Conservation (phyloP, 2,329 filamentous ascomycete genomes). For the Xylaria sp. region DNA sequence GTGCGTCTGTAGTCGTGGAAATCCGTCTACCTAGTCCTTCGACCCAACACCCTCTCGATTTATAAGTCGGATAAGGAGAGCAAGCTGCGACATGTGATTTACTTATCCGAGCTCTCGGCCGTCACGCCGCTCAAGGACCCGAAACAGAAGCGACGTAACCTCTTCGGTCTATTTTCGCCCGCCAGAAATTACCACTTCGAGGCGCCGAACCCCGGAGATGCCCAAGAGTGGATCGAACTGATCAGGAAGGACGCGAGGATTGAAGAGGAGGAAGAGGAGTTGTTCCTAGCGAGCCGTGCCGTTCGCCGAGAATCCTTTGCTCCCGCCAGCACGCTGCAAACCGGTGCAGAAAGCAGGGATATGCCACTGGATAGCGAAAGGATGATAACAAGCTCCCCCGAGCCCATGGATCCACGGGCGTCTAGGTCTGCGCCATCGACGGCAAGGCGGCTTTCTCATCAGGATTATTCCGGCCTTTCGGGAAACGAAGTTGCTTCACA, state of each 20-base stretch:
- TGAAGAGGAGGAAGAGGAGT: slow-evolving; percentile 85
- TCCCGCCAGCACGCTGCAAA: slow-evolving; percentile 32
- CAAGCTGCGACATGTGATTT: slow-evolving; percentile 85
- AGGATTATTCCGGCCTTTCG: slow-evolving; percentile 66
- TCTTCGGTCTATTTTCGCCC: slow-evolving; percentile 91
- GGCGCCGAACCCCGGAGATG: slow-evolving; percentile 71
- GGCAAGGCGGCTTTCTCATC: slow-evolving; percentile 60
- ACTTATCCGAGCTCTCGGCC: slow-evolving; percentile 86
- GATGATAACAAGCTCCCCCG: slow-evolving; percentile 62
- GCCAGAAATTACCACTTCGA: slow-evolving; percentile 91
- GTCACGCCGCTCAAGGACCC: slow-evolving; percentile 87
- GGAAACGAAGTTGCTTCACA: slow-evolving; percentile 74
- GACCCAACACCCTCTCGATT: slow-evolving; percentile 85
- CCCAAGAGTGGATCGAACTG: slow-evolving; percentile 81
- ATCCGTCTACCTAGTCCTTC: slow-evolving; percentile 82
- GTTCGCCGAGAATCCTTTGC: slow-evolving; percentile 52
- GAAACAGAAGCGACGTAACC: slow-evolving; percentile 81
- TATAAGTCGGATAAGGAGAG: slow-evolving; percentile 93
- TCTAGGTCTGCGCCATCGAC: slow-evolving; percentile 39
- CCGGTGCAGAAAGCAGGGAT: slow-evolving; percentile 26
- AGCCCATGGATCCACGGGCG: slow-evolving; percentile 50
- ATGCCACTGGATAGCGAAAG: slow-evolving; percentile 43
- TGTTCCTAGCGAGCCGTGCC: slow-evolving; percentile 71
- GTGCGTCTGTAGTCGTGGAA: slow-evolving; percentile 77
- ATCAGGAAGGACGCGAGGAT: slow-evolving; percentile 81